Conservation (phyloP, 2,329 filamentous ascomycete species). For the Penicillium sp. region DNA sequence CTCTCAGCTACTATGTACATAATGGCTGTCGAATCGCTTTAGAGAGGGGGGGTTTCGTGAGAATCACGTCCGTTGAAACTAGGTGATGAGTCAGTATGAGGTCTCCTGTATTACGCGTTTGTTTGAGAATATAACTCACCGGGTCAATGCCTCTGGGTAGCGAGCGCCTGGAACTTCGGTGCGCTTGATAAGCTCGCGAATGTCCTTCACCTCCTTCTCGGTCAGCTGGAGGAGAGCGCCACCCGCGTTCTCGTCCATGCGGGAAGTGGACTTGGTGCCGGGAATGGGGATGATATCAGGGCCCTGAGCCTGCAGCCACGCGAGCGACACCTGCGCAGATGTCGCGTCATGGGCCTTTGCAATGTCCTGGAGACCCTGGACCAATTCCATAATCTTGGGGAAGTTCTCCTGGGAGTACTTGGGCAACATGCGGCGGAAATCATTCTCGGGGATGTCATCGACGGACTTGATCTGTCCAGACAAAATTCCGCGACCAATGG, state of each 20-base stretch:
- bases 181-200: slow-evolving; percentile 19
- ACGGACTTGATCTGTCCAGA: slow-evolving; percentile 52
- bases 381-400: slow-evolving; percentile 56
- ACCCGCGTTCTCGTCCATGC: slow-evolving; percentile 25
- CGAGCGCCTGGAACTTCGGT: slow-evolving; percentile 20
- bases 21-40: not conserved
- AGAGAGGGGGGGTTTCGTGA: not conserved
- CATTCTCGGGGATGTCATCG: slow-evolving; percentile 50
- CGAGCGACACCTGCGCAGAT: slow-evolving; percentile 60
- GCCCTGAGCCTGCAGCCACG: slow-evolving; percentile 65
- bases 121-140: slow-evolving; percentile 5
- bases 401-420: slow-evolving; percentile 56
- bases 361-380: slow-evolving; percentile 51
- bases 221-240: slow-evolving; percentile 17
- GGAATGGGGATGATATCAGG: slow-evolving; percentile 32
- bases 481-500: slow-evolving; percentile 62
- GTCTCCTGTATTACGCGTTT: not conserved
- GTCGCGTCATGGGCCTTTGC: slow-evolving; percentile 59
- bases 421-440: slow-evolving; percentile 51
- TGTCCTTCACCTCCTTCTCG: slow-evolving; percentile 21
- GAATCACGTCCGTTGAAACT: not conserved
- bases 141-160: slow-evolving; percentile 17
- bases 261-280: slow-evolving; percentile 25
- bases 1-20: too few relatives aligned
- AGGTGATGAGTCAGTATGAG: not conserved